A percentile compares a stretch with the other conserved stretches of the same genome.
These are phyloP conservation scores for Stellera chamaejasme DNA, from an alignment of 345 rosid species.

Conservation along the genomic window DNA sequence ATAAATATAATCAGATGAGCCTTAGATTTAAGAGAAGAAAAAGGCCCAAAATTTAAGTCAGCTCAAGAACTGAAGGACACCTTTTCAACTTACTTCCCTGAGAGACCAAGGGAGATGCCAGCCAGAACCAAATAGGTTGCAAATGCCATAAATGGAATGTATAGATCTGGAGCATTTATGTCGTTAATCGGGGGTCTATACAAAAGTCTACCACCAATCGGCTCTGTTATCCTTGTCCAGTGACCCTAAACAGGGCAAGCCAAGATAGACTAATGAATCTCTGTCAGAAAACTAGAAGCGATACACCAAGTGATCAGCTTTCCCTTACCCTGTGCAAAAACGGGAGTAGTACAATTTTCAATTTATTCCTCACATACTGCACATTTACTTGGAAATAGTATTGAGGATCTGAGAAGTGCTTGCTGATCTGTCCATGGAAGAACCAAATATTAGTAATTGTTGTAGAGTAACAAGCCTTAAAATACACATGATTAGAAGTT, in stretches of 20 bases:
- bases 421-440: constrained; percentile 33
- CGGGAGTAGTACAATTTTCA: constrained; percentile 48
- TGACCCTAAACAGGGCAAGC: constrained; percentile 35
- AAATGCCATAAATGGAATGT: constrained; percentile 73
- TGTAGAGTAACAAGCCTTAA: neutral
- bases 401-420: constrained; percentile 51
- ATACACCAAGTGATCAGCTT: neutral
- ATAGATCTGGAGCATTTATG: constrained; percentile 68
- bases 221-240: constrained; percentile 66
- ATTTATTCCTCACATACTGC: constrained; percentile 42
- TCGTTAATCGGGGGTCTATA: constrained; percentile 65
- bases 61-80: neutral
- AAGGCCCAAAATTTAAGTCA: neutral
- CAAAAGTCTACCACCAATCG: constrained; percentile 58
- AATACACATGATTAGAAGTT: too few species aligned
- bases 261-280: neutral
- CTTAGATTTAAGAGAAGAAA: neutral
- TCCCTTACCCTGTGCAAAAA: constrained; percentile 36
- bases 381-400: constrained; percentile 58
- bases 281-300: neutral
- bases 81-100: constrained; percentile 39
- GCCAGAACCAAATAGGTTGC: constrained; percentile 62
- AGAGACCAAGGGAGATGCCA: constrained; percentile 50
- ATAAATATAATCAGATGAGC: neutral
- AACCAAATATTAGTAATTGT: neutral